These are phyloP conservation scores for Teratosphaeria nubilosa DNA, from an alignment of 2,329 filamentous ascomycete species.

Conservation along the genomic window DNA sequence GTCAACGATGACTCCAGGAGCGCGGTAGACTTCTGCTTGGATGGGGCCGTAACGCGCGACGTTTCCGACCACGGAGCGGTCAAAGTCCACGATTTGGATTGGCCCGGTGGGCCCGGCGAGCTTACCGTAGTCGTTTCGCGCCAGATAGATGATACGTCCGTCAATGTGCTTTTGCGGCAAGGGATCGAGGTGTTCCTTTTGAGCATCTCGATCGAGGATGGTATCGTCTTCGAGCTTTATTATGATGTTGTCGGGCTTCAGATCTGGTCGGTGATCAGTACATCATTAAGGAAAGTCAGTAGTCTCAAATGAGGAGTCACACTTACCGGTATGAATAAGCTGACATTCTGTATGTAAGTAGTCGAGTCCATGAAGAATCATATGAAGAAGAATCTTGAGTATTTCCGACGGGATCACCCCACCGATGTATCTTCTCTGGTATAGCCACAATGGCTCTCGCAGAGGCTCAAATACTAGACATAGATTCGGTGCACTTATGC, in stretches of 20 bases:
- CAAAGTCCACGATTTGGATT: slow-evolving; percentile 9
- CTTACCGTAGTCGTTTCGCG: slow-evolving; percentile 9
- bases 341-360: slow-evolving; percentile 16
- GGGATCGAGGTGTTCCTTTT: slow-evolving; percentile 6
- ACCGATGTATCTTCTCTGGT: neutral
- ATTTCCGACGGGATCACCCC: slow-evolving; percentile 2
- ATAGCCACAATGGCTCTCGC: neutral
- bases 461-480: too few relatives aligned
- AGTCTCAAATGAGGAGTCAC: too few relatives aligned
- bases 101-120: slow-evolving; percentile 1
- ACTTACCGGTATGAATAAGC: slow-evolving; percentile 16
- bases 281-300: too few relatives aligned
- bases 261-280: slow-evolving; percentile 3
- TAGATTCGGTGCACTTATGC: too few relatives aligned
- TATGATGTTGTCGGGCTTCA: slow-evolving; percentile 14
- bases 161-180: slow-evolving; percentile 11
- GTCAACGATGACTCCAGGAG: slow-evolving; percentile 10
- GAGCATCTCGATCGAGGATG: slow-evolving; percentile 6
- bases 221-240: slow-evolving; percentile 9
- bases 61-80: slow-evolving; percentile 6
- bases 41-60: slow-evolving; percentile 7
- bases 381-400: slow-evolving; percentile 7
- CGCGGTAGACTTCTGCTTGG: slow-evolving; percentile 11
- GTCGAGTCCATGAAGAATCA: slow-evolving; percentile 13
- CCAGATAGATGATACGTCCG: slow-evolving; percentile 9